Conservation (phyloP, 441 rosid species). For the Kokia cookei region DNA sequence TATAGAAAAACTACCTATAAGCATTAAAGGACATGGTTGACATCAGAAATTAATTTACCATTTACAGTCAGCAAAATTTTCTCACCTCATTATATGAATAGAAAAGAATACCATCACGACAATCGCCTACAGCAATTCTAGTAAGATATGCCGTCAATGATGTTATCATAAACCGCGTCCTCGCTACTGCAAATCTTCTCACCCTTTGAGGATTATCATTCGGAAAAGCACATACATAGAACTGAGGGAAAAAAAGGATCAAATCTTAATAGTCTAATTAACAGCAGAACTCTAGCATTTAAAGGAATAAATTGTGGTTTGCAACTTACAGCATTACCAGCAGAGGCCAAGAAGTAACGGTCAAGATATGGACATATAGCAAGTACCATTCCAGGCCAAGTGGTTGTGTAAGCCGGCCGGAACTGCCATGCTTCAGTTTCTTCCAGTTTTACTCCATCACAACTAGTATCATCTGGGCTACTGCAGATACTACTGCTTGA, state of each 20-base stretch:
- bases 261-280: slow-evolving; percentile 16
- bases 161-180: slow-evolving; percentile 87
- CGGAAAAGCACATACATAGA: slow-evolving; percentile 78
- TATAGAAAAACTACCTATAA: not conserved
- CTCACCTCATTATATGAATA: slow-evolving; percentile 86
- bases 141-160: slow-evolving; percentile 69
- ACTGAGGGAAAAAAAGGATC: slow-evolving; percentile 39
- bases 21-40: not conserved
- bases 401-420: slow-evolving; percentile 44
- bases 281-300: slow-evolving; percentile 8
- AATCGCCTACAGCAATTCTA: slow-evolving; percentile 96
- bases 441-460: slow-evolving; percentile 77
- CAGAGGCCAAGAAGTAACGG: slow-evolving; percentile 86
- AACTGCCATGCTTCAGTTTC: slow-evolving; percentile 86
- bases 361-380: slow-evolving; percentile 94
- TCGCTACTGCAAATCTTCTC: slow-evolving; percentile 68
- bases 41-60: slow-evolving; percentile 6
- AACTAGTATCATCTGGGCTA: slow-evolving; percentile 80
- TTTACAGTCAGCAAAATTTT: not conserved
- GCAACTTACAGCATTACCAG: slow-evolving; percentile 91
- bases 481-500: slow-evolving; percentile 83
- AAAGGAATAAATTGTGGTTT: slow-evolving; percentile 14
- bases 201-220: slow-evolving; percentile 69
- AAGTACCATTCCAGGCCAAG: slow-evolving; percentile 86
- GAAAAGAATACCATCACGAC: slow-evolving; percentile 97